Conservation (phyloP, 1,284 basidiomycete species). For the Heterobasidion irregulare region DNA sequence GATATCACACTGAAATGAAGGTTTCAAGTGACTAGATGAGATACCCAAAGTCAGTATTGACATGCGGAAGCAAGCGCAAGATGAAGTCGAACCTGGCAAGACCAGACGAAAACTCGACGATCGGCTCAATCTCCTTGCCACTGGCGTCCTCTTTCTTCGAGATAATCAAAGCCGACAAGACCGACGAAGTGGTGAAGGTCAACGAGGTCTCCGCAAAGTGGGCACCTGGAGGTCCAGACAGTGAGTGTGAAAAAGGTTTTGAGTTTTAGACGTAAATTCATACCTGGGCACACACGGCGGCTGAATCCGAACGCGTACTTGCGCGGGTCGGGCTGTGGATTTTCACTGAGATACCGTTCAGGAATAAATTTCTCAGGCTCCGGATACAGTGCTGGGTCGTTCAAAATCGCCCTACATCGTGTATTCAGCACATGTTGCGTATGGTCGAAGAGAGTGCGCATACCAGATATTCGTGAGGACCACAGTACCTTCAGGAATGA, state of each 20-base stretch:
- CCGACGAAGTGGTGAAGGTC: conserved; percentile 6
- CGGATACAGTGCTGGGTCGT: conserved; percentile 11
- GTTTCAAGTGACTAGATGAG: too few species aligned
- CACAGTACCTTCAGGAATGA: conserved; percentile 14
- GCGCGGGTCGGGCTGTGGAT: neutral
- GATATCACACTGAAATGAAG: too few species aligned
- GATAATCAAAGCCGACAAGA: conserved; percentile 9
- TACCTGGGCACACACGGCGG: conserved; percentile 1
- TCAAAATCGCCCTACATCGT: conserved; percentile 8
- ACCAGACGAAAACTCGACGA: conserved; percentile 2
- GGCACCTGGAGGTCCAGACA: neutral
- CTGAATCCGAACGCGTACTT: conserved; percentile 7
- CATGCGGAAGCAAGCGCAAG: too few species aligned
- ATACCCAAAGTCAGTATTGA: too few species aligned
- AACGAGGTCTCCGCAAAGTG: conserved; percentile 10
- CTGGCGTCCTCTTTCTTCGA: conserved; percentile 6
- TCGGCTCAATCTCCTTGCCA: conserved; percentile 9
- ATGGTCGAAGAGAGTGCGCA: neutral
- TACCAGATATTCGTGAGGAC: conserved; percentile 15
- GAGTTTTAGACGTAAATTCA: neutral
- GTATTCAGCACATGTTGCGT: neutral
- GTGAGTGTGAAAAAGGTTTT: too few species aligned
- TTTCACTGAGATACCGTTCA: conserved; percentile 5
- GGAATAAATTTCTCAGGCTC: conserved; percentile 14
- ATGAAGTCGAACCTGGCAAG: neutral